These are phyloP conservation scores for Tricholomella constricta DNA, from an alignment of 768 basidiomycete genomes.

Conservation along the genomic window DNA sequence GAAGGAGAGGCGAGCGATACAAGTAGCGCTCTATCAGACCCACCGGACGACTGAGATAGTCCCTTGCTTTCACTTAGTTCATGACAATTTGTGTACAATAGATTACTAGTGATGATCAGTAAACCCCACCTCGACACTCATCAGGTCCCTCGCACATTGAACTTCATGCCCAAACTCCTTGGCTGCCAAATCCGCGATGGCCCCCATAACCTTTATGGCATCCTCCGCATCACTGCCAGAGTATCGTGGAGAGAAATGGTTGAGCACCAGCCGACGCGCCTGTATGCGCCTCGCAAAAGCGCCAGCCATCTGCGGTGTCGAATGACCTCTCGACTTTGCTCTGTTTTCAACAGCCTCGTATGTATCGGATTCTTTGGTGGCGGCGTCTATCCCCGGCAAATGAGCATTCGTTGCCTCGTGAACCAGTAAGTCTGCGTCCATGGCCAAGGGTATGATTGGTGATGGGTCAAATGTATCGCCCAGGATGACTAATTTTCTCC, in stretches of 20 bases:
- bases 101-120: conserved; percentile 24
- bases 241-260: conserved; percentile 86
- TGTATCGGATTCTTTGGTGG: conserved; percentile 63
- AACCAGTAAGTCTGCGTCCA: conserved; percentile 70
- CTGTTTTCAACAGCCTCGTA: conserved; percentile 61
- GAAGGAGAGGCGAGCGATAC: conserved; percentile 86
- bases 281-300: conserved; percentile 68
- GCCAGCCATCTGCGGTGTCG: conserved; percentile 90
- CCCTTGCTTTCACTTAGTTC: conserved; percentile 14
- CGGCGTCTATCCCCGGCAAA: conserved; percentile 62
- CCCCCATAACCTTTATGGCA: conserved; percentile 59
- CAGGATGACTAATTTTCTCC: conserved; percentile 77
- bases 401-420: conserved; percentile 93
- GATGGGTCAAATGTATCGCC: conserved; percentile 86
- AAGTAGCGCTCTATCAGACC: conserved; percentile 77
- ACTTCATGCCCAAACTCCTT: conserved; percentile 57
- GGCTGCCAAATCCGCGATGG: conserved; percentile 59
- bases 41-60: conserved; percentile 54
- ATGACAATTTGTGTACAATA: conserved; percentile 16
- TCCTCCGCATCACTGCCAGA: conserved; percentile 60
- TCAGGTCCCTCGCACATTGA: conserved; percentile 72
- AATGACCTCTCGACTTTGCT: conserved; percentile 80
- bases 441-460: conserved; percentile 59
- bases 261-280: conserved; percentile 68
- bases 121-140: conserved; percentile 62